Evolutionary conservation across 2,329 filamentous ascomycete genomes (phyloP), one percentile per base, ranked within the genome.

Genomic region (Alternaria longipes): DNA sequence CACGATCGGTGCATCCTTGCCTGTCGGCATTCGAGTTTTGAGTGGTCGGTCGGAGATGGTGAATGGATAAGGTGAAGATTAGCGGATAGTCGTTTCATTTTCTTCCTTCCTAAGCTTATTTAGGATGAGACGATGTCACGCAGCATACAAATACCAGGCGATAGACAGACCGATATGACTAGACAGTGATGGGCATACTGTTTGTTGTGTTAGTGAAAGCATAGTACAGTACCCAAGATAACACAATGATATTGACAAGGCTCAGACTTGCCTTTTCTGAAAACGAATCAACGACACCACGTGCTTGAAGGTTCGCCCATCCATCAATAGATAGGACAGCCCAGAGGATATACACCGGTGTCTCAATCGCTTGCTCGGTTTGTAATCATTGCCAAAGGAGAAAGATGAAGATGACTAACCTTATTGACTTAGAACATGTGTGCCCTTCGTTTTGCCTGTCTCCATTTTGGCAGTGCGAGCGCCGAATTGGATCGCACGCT

Each of bases 401-500:
- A 22, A 26, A 9, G 54, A 59, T 5, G 55, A 26, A n/a, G 11
- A 5, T 16, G 24, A 71, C 73, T 69, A 59, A 74, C 72, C 54
- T 58, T 36, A 16, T 78, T 69, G 79, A 36, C 68, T 73, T 44
- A 85, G 65, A 11, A 79, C 59, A 16, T 82, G 77, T 1, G 83
- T 84, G 22, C 83, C 83, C 64, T 84, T 84, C 0, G 78, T 81
- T 62, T 78, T 82, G 8, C 81, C 80, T 1, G 77, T 81, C 57
- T 83, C 81, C 83, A 85, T 85, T 69, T 75, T 77, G 3, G 75
- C 75, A 7, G 74, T 77, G 11, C 75, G 71, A 12, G 74, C 60
- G 9, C 82, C 89, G 76, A 81, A 78, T 41, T 78, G 75, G 12
- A 93, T 91, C 18, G 94, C 94, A 73, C 94, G 85, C 81, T 99